Evolutionary conservation across 768 basidiomycete species (phyloP).

Genomic region (Russula lepida): DNA sequence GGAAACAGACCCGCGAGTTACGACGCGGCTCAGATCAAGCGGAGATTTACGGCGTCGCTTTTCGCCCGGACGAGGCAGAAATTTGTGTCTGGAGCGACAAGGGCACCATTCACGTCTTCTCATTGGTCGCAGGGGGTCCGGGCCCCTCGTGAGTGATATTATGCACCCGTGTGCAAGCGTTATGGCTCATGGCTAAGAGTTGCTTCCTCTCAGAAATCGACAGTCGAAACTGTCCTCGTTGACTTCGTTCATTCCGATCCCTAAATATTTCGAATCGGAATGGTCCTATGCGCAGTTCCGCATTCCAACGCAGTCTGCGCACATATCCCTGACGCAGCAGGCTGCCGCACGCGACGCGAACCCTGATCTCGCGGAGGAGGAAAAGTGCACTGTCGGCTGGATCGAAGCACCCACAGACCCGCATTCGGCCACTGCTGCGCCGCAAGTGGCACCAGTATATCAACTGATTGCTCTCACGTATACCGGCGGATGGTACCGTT

Average conservation of each 20-base stretch:
- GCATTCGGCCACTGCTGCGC: constrained; percentile 28
- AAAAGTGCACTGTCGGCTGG: constrained; percentile 85
- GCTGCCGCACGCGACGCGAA: constrained; percentile 42
- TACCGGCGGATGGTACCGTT: constrained; percentile 86
- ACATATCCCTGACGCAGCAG: constrained; percentile 70
- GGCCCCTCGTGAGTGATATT: constrained; percentile 50
- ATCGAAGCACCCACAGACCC: constrained; percentile 42
- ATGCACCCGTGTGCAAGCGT: neutral
- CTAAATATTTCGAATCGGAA: constrained; percentile 90
- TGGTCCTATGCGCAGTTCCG: constrained; percentile 94
- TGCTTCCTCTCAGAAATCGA: constrained; percentile 52
- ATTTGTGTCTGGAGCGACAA: constrained; percentile 94
- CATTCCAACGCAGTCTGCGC: constrained; percentile 76
- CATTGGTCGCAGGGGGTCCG: constrained; percentile 46
- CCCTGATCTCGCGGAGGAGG: constrained; percentile 65
- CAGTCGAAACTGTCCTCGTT: constrained; percentile 77
- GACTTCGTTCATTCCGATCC: constrained; percentile 71
- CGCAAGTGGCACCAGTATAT: constrained; percentile 36
- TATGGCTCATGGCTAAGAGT: neutral
- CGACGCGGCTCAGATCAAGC: constrained; percentile 84
- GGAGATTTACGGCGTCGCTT: constrained; percentile 84
- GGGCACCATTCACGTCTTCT: constrained; percentile 87
- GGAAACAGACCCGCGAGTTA: constrained; percentile 70
- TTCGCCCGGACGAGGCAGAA: constrained; percentile 78
- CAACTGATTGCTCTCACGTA: constrained; percentile 83